Base-by-base conservation (phyloP, 768 basidiomycete genomes). In the Mycena latifolia region DNA sequence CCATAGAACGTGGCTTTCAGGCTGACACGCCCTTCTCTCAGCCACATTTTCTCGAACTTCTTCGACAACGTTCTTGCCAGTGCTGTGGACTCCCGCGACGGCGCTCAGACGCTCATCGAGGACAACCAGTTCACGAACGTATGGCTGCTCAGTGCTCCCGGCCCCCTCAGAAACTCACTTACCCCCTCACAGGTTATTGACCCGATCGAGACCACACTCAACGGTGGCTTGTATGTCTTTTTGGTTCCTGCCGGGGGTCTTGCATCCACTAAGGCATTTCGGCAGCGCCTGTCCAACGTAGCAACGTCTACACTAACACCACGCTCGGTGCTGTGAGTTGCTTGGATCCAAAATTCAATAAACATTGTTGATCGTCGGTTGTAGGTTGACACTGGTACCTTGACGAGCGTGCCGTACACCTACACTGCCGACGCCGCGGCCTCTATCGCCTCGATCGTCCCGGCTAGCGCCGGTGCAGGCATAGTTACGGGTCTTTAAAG, bases 51-150 rank as follows among this genome's bases (percentile, higher is more conserved):
- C 68, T 61, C 50, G 35, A 65, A 65, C 63, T 55, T 43, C 52
- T 69, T 69, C 51, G 68, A 65, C 43, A 63, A 45, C 53, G 52
- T 68, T 29, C 46, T 66, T 3, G 43, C 37, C 20, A 50, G 46
- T 18, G 68, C 24, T 6, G 64, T 69, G 6, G 63, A 66, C 55
- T 65, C 68, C 29, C 68, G 68, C 22, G 63, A 65, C 35, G 68
- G 68, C 8, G 64, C 68, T 29, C 68, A 69, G 18, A 59, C 52
- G 9, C 53, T 69, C 25, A 59, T 69, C 35, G 68, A 69, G 60
- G 59, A 46, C 55, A 69, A 69, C 55, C 63, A 65, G 45, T 69
- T 64, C 55, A 69, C 63, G 29, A 65, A 69, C 41, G 67, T 63
- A 57, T 24, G n/a, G 53, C 27, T 45, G 17, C 24, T 27, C 12